Percentiles rank a stretch among this genome's conserved stretches.
Conservation (phyloP, 2,329 filamentous ascomycete genomes). For the Clarireedia hainanense region DNA sequence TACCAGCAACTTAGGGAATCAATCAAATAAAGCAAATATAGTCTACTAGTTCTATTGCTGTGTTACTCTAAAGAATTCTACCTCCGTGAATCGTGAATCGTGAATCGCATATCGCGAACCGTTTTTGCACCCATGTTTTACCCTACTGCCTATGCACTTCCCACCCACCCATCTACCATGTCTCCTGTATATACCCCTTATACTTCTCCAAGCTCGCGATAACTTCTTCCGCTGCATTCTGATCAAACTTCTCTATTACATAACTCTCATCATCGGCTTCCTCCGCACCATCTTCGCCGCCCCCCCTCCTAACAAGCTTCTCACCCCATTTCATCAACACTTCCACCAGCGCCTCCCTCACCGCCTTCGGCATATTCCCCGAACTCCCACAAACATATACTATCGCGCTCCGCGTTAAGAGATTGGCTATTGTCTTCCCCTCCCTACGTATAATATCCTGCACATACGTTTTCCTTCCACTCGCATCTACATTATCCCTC, state of each 20-base stretch:
- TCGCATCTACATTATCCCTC: conserved; percentile 47
- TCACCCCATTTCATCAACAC: conserved; percentile 37
- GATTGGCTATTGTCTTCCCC: conserved; percentile 32
- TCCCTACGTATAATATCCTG: conserved; percentile 36
- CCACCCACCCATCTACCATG: conserved; percentile 42
- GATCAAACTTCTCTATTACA: conserved; percentile 1
- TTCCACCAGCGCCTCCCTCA: conserved; percentile 59
- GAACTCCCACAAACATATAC: conserved; percentile 51
- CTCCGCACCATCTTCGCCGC: no score
- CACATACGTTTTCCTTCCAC: conserved; percentile 52
- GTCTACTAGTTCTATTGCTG: no score
- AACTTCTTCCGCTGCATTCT: conserved; percentile 46
- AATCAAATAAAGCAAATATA: no score
- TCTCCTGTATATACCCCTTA: conserved; percentile 61
- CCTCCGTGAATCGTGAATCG: no score
- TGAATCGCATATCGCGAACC: no score
- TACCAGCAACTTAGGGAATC: no score
- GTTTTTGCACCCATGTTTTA: no score
- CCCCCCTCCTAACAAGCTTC: no score
- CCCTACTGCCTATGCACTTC: no score
- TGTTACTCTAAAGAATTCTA: neutral
- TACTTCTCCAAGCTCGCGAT: conserved; percentile 51
- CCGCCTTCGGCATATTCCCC: conserved; percentile 63
- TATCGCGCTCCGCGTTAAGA: conserved; percentile 45
- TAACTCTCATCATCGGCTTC: no score